Percentiles rank a stretch among this genome's conserved stretches.
These are phyloP conservation scores for Pseudogymnoascus sp. DNA, from an alignment of 2,329 filamentous ascomycete species.

Conservation along the genomic window DNA sequence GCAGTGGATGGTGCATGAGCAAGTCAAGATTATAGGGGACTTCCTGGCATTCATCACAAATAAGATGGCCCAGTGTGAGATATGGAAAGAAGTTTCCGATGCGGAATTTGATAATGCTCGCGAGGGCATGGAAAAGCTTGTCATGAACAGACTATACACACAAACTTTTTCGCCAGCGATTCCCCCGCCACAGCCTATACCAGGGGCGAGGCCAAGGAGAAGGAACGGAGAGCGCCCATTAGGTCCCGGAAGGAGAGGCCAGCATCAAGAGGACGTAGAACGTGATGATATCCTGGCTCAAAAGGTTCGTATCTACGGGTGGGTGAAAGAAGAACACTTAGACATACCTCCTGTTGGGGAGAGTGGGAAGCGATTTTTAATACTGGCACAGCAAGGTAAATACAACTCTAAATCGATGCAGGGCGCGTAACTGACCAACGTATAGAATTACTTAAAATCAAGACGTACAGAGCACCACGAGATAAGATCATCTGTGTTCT, in stretches of 20 bases:
- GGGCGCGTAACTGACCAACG: constrained; percentile 21
- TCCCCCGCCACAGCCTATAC: constrained; percentile 64
- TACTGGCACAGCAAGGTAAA: constrained; percentile 76
- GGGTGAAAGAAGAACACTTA: constrained; percentile 86
- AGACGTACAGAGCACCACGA: constrained; percentile 88
- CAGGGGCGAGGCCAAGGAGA: constrained; percentile 58
- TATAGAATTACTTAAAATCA: constrained; percentile 88
- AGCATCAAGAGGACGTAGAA: constrained; percentile 97
- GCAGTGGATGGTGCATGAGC: constrained; percentile 99
- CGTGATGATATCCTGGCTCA: constrained; percentile 91
- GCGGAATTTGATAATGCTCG: constrained; percentile 96
- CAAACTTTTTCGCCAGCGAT: constrained; percentile 97
- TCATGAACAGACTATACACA: constrained; percentile 94
- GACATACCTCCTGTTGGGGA: constrained; percentile 82
- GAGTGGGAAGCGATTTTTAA: constrained; percentile 79
- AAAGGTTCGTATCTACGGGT: constrained; percentile 94
- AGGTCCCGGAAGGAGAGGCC: constrained; percentile 78
- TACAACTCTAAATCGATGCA: neutral
- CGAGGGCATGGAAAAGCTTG: constrained; percentile 98
- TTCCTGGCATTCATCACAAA: constrained; percentile 95
- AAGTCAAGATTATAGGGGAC: constrained; percentile 97
- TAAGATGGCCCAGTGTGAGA: constrained; percentile 95
- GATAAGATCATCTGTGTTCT: constrained; percentile 98
- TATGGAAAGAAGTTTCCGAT: constrained; percentile 92
- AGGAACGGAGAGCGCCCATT: constrained; percentile 59